Evolutionary conservation across 2,329 filamentous ascomycete genomes (phyloP), one percentile per base, ranked within the genome.

Genomic region (Pseudogymnoascus verrucosus): DNA sequence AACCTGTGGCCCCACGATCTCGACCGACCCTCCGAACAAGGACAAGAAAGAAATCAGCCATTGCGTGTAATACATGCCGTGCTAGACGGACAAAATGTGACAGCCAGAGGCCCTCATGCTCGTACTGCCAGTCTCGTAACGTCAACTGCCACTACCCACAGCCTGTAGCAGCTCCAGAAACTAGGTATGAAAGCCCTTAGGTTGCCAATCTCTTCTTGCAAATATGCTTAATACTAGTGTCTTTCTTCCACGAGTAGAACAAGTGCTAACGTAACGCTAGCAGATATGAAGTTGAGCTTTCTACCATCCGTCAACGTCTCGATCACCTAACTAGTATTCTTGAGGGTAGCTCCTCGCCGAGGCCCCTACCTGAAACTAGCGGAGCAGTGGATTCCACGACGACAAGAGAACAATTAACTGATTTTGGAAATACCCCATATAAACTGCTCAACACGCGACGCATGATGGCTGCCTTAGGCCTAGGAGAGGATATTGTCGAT

Each of bases 11-110:
- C 42, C 42, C 42, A 47, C 42, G 21, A 26, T 16, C 1, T 47
- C 42, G 16, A 26, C 21, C 42, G 21, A 23, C 19, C 19, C 5
- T 47, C 12, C 42, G 42, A 11, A 47, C 42, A 47, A 44, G 42
- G 12, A 21, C 59, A 5, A 63, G 65, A 37, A 66, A 64, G 54
- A 57, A 66, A 61, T 31, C 64, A 40, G 37, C 62, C 6, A 54
- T 66, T 19, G 68, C 68, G 14, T 69, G 68, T 63, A 62, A 67
- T 26, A 42, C 60, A 7, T 69, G 68, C 57, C 64, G 68, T 10
- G 60, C 65, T 23, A 63, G 66, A 36, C 62, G 68, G 34, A 68
- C 66, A 31, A 69, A 68, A 63, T 69, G 68, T 61, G 68, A 69
- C 60, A 63, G 65, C n/a, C 64, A 64, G 37, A 63, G 63, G 61